Evolutionary conservation across 2,329 filamentous ascomycete species (phyloP), one percentile per base, ranked within the genome.

Genomic region (Paraconiothyrium sp.): DNA sequence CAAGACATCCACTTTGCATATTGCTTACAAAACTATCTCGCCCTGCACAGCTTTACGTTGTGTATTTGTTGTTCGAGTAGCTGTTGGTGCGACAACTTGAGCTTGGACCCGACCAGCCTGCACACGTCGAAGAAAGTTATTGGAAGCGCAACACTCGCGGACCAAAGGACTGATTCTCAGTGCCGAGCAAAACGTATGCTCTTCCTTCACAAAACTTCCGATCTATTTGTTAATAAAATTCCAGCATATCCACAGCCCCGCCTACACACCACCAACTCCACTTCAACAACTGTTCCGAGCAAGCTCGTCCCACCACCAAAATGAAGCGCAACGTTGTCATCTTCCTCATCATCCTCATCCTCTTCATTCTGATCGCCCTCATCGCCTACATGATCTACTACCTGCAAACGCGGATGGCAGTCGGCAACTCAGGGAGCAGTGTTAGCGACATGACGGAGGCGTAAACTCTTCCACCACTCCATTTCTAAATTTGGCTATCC

Each of bases 271-370:
- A 13, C 37, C 16, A 30, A 30, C 27, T 30, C 35, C 48, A 47
- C 20, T 14, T 13, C 50, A 2, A 9, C 22, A 14, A 43, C 54
- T n/a, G 57, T 46, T 24, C 39, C 30, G 22, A 59, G 52, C 20
- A 30, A 52, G n/a, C 48, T 57, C 35, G 37, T 24, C 48, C 48
- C 55, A 49, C 16, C 32, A 30, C 55, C 63, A 80, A 54, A 49
- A 84, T 84, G 82, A 76, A 83, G 74, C 81, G 82, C 75, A 84
- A 84, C 76, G 76, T 84, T 66, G 82, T 83, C 77, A 83, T 84
- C 76, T 82, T 82, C 75, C 76, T 83, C 69, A 84, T 84, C 74
- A 80, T 84, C 73, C 78, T 84, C 68, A 79, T 84, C 73, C 82
- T 84, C 70, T 84, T 84, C 78, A 77, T 84, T 70, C 76, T 84